Evolutionary conservation across 257 asterid genomes (phyloP), one percentile per base, ranked within the genome.

Genomic region (Fraxinus excelsior): DNA sequence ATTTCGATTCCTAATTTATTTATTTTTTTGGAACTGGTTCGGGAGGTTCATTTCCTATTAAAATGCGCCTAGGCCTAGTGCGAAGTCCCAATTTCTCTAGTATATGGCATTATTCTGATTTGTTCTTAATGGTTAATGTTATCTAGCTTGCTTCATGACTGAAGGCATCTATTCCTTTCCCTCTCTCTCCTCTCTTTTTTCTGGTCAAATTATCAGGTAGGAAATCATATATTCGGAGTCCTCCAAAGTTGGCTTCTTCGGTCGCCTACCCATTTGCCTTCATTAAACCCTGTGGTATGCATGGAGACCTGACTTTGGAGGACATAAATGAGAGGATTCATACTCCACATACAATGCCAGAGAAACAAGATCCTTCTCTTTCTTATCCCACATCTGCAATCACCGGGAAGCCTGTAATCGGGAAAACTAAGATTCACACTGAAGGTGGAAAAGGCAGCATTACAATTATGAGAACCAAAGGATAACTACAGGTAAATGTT

Each of bases 331-430:
- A 80, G 76, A 79, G 88, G 73, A 85, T 95, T 74, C 95, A 74
- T 18, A 82, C 87, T 75, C 98, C 99, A 31, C 87, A 90, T 19
- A 44, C 90, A 37, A 82, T 76, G 80, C 85, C 85, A 76, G 76
- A 78, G 67, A 82, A 80, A 31, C 89, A 84, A 53, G 96, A 88
- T 14, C 84, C 87, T 19, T 66, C 81, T 13, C 85, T 64, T 76
- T 42, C 89, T 72, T 91, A 78, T 67, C 96, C 92, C 35, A 93
- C 83, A 71, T 93, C 99, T 25, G 96, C 97, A 44, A 90, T 95
- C 82, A 91, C 98, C 0, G 99, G 99, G 77, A 95, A 92, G 65
- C 98, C 97, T 5, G 97, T 94, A 0, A 94, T 94, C 13, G 98
- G 95, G 58, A 94, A 92, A 85, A 94, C 97, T 37, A 94, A 89